Evolutionary conservation across 257 asterid species (phyloP).

Genomic region (Solanum peruvianum): DNA sequence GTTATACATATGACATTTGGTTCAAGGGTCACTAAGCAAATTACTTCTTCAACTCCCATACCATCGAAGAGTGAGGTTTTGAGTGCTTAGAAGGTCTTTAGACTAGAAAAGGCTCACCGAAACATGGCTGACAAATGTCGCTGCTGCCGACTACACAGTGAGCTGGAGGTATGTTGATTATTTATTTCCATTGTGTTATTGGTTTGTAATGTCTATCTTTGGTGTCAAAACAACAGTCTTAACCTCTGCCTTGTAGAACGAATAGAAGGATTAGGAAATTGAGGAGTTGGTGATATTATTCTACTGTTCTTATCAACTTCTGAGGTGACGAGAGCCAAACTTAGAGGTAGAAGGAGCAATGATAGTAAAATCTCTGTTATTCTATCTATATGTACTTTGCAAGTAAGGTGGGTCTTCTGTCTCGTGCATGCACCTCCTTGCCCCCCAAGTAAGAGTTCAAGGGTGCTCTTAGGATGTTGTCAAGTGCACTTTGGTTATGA

Average conservation of each 20-base stretch:
- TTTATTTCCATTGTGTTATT: not conserved
- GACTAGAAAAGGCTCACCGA: not conserved
- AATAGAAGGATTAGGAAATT: not conserved
- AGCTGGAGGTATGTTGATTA: not conserved
- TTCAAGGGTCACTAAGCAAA: not conserved
- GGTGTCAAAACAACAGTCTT: not conserved
- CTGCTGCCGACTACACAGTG: not conserved
- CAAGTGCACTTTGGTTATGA: not conserved
- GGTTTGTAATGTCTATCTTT: not conserved
- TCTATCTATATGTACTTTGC: not conserved
- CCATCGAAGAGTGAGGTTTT: not conserved
- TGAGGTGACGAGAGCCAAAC: not conserved
- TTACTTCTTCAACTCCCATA: not conserved
- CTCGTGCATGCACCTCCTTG: not conserved
- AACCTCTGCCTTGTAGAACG: not conserved
- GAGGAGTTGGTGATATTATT: not conserved
- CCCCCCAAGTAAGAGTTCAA: not conserved
- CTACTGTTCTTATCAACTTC: not conserved
- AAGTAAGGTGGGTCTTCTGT: not conserved
- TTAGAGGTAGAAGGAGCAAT: not conserved
- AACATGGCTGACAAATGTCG: not conserved
- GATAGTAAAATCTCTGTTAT: not conserved
- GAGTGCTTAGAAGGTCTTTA: not conserved
- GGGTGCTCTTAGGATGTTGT: not conserved
- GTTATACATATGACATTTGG: not conserved